Percentiles rank a stretch among this genome's conserved stretches.
These are phyloP conservation scores for Nicotiana knightiana DNA, from an alignment of 257 asterid genomes.

Conservation along the genomic window DNA sequence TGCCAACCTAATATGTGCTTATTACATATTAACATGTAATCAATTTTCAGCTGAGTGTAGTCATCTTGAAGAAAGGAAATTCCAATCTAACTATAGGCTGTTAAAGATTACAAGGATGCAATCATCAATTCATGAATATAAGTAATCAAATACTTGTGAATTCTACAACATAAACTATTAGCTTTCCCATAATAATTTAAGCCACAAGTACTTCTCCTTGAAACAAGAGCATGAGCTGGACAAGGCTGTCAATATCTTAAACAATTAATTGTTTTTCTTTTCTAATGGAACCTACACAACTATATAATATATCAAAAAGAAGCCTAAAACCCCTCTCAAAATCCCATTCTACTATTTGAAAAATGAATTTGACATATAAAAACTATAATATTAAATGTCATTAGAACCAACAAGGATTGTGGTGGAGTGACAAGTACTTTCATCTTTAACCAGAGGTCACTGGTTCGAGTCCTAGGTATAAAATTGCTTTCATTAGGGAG, in stretches of 20 bases:
- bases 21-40: not conserved
- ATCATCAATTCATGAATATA: not conserved
- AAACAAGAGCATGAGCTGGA: not conserved
- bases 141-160: not conserved
- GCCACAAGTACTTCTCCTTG: conserved; percentile 5
- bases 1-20: not conserved
- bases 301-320: not conserved
- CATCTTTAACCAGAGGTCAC: too few relatives aligned
- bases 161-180: not conserved
- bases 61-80: not conserved
- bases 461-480: too few relatives aligned
- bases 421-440: too few relatives aligned
- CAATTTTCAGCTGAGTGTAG: not conserved
- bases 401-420: too few relatives aligned
- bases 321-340: not conserved
- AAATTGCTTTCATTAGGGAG: too few relatives aligned
- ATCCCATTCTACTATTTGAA: not conserved
- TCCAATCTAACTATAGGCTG: not conserved
- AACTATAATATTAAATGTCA: too few relatives aligned
- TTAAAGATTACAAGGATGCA: not conserved
- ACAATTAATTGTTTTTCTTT: not conserved
- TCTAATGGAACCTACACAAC: not conserved
- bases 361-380: too few relatives aligned
- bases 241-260: not conserved
- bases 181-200: not conserved